Conservation (phyloP, 2,329 filamentous ascomycete genomes). For the Colletotrichum nymphaeae region DNA sequence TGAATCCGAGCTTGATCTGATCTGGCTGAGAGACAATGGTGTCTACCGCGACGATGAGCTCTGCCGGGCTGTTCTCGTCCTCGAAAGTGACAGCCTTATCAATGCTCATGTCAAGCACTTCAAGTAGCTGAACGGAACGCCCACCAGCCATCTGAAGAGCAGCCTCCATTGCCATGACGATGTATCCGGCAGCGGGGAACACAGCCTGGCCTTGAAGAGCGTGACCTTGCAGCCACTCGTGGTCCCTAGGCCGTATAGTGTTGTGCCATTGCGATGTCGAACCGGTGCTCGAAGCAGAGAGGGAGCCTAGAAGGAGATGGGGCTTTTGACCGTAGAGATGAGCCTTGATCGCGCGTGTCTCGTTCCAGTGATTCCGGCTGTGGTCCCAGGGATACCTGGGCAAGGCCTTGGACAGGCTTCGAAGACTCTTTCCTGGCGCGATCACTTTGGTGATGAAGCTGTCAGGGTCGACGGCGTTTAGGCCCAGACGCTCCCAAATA, state of each 20-base stretch:
- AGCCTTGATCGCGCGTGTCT: slow-evolving; percentile 35
- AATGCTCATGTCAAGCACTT: slow-evolving; percentile 15
- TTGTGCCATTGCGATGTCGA: slow-evolving; percentile 29
- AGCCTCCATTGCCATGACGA: slow-evolving; percentile 58
- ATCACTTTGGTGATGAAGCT: slow-evolving; percentile 6
- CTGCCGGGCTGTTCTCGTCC: slow-evolving; percentile 10
- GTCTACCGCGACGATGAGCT: not conserved
- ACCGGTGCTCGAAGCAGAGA: not conserved
- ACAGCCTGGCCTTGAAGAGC: slow-evolving; percentile 41
- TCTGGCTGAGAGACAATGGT: too few relatives aligned
- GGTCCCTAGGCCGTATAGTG: slow-evolving; percentile 24
- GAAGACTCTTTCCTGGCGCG: too few relatives aligned
- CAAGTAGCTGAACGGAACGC: not conserved
- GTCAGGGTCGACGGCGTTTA: not conserved
- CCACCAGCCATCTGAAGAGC: slow-evolving; percentile 38
- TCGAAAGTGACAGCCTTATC: slow-evolving; percentile 20
- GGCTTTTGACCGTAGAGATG: slow-evolving; percentile 43
- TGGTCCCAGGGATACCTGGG: slow-evolving; percentile 57
- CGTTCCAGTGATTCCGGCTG: slow-evolving; percentile 44
- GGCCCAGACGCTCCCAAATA: not conserved
- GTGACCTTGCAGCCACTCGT: slow-evolving; percentile 47
- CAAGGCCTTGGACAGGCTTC: slow-evolving; percentile 32
- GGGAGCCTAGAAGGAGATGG: slow-evolving; percentile 46
- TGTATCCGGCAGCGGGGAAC: slow-evolving; percentile 56
- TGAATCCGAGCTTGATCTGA: not conserved